Conservation (phyloP, 176 grass and related monocot genomes). For the Miscanthus lutarioriparius region DNA sequence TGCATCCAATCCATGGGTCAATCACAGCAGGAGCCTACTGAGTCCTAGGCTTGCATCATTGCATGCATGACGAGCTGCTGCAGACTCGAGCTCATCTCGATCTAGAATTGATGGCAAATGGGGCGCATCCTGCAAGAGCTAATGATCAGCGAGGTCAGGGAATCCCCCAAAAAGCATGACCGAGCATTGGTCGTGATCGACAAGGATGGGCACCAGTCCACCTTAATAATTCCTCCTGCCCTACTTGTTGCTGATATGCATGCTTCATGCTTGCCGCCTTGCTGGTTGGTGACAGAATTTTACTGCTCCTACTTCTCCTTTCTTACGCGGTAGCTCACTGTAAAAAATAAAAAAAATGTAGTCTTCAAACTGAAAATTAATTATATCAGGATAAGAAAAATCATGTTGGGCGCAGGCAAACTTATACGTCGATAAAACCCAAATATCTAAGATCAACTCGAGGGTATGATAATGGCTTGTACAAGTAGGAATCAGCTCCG, state of each 20-base stretch:
- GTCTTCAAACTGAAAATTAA: neutral
- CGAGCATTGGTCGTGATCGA: slow-evolving; percentile 35
- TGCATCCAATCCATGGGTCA: slow-evolving; percentile 39
- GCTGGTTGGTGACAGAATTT: neutral
- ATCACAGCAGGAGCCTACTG: slow-evolving; percentile 3
- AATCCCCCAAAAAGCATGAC: slow-evolving; percentile 33
- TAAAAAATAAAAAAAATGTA: neutral
- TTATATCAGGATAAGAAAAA: neutral
- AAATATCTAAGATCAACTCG: neutral
- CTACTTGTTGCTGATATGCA: slow-evolving; percentile 11
- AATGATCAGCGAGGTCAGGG: slow-evolving; percentile 30
- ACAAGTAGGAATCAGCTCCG: neutral
- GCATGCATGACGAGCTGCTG: slow-evolving; percentile 37
- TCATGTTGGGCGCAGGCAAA: neutral
- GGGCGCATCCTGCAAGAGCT: slow-evolving; percentile 32
- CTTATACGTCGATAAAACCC: neutral
- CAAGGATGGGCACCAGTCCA: slow-evolving; percentile 44
- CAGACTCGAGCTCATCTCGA: slow-evolving; percentile 43
- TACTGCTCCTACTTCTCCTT: neutral
- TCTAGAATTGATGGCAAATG: slow-evolving; percentile 50
- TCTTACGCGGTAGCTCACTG: neutral
- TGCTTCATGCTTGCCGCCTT: neutral
- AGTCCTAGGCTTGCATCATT: slow-evolving; percentile 49
- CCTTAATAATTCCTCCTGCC: slow-evolving; percentile 33
- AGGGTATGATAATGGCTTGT: neutral